Conservation (phyloP, 2,329 filamentous ascomycete genomes). For the Talaromyces rugulosus region DNA sequence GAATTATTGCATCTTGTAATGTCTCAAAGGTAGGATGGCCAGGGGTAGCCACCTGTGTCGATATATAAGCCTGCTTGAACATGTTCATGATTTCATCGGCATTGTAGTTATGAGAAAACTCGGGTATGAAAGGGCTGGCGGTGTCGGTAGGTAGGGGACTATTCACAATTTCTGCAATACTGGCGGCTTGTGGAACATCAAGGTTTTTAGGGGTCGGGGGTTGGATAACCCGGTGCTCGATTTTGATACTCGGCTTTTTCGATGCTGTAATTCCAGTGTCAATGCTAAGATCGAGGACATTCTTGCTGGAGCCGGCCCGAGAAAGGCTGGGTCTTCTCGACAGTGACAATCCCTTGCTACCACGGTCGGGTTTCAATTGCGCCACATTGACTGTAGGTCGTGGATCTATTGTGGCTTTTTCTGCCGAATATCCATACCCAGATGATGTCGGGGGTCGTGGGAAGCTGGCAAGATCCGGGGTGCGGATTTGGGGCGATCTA, state of each 20-base stretch:
- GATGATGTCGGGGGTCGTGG: conserved; percentile 9
- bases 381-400: neutral
- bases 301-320: conserved; percentile 27
- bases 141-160: conserved; percentile 31
- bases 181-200: conserved; percentile 24
- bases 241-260: conserved; percentile 26
- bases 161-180: conserved; percentile 40
- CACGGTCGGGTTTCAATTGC: neutral
- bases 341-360: neutral
- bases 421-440: neutral
- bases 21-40: conserved; percentile 35
- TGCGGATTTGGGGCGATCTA: conserved; percentile 2
- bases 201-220: conserved; percentile 30
- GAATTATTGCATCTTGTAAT: conserved; percentile 40
- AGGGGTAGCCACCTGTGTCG: conserved; percentile 24
- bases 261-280: conserved; percentile 34
- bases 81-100: conserved; percentile 39
- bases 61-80: conserved; percentile 34
- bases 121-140: conserved; percentile 21
- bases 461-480: conserved; percentile 13
- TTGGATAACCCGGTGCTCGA: conserved; percentile 32
- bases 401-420: neutral
- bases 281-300: conserved; percentile 38
- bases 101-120: conserved; percentile 26
- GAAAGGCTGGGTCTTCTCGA: conserved; percentile 5